Percentiles rank a stretch among this genome's conserved stretches.
Evolutionary conservation across 2,329 filamentous ascomycete genomes (phyloP).

Genomic region (Aspergillus sp.): DNA sequence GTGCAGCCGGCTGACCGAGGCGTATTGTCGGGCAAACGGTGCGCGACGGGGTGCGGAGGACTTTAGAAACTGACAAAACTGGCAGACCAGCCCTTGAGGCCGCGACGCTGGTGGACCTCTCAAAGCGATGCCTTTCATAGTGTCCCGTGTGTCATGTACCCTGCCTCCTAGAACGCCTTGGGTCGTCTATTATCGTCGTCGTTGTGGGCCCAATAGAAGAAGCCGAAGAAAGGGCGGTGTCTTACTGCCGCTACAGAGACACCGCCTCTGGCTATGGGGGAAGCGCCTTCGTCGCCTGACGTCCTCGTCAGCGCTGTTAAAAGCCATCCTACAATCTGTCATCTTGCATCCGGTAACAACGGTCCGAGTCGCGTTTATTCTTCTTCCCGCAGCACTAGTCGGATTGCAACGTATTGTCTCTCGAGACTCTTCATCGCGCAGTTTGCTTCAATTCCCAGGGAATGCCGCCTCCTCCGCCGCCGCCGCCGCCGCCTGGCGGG

Average conservation of each 20-base stretch:
- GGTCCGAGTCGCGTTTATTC: not conserved
- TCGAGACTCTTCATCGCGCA: slow-evolving; percentile 2
- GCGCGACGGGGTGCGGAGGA: slow-evolving; percentile 13
- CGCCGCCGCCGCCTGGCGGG: slow-evolving; percentile 55
- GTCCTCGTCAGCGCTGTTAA: slow-evolving; percentile 16
- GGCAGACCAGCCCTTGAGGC: slow-evolving; percentile 25
- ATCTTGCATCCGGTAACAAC: not conserved
- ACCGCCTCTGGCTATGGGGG: not conserved
- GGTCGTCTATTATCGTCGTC: too few relatives aligned
- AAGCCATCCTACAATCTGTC: slow-evolving; percentile 7
- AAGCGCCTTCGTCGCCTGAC: slow-evolving; percentile 12
- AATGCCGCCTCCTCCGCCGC: slow-evolving; percentile 52
- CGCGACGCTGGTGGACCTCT: slow-evolving; percentile 18
- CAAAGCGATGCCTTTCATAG: slow-evolving; percentile 30
- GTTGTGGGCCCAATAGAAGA: not conserved
- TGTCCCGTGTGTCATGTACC: not conserved
- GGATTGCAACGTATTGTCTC: slow-evolving; percentile 1
- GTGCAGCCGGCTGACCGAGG: slow-evolving; percentile 8
- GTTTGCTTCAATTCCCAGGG: slow-evolving; percentile 10
- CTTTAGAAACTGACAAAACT: slow-evolving; percentile 31
- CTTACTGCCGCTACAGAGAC: slow-evolving; percentile 14
- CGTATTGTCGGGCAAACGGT: slow-evolving; percentile 15
- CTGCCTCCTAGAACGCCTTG: too few relatives aligned
- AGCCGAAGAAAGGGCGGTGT: slow-evolving; percentile 21
- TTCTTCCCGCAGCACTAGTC: not conserved